Evolutionary conservation across 148 eudicot genomes (phyloP).

Genomic region (Polygonum aviculare): DNA sequence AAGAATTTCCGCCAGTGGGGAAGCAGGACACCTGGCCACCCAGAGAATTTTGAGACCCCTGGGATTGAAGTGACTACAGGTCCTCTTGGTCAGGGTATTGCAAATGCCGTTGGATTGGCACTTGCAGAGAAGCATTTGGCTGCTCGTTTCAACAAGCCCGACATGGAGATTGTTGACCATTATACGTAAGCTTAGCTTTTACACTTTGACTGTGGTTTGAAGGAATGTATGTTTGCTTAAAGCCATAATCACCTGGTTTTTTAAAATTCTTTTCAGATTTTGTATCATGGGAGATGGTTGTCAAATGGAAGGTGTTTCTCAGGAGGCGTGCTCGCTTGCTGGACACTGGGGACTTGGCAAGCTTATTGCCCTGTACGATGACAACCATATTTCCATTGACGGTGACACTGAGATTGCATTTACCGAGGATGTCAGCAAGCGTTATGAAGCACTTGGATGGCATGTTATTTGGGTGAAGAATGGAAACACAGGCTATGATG

Average conservation of each 20-base stretch:
- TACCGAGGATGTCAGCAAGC: slow-evolving; percentile 78
- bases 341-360: slow-evolving; percentile 99
- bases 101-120: slow-evolving; percentile 95
- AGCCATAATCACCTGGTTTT: slow-evolving; percentile 1
- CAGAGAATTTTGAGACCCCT: slow-evolving; percentile 96
- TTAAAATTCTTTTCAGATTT: slow-evolving; percentile 34
- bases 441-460: slow-evolving; percentile 98
- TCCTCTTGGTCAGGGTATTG: slow-evolving; percentile 99
- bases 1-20: slow-evolving; percentile 91
- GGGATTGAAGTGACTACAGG: slow-evolving; percentile 98
- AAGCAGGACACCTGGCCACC: slow-evolving; percentile 94
- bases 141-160: slow-evolving; percentile 96
- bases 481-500: slow-evolving; percentile 92
- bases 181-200: slow-evolving; percentile 57
- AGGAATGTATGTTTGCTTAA: slow-evolving; percentile 1
- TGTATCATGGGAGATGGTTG: slow-evolving; percentile 85
- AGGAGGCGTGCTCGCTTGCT: slow-evolving; percentile 96
- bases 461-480: slow-evolving; percentile 98
- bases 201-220: background rate
- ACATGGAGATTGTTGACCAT: slow-evolving; percentile 81
- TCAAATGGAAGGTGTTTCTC: slow-evolving; percentile 95
- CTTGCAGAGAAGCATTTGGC: slow-evolving; percentile 98
- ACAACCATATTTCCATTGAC: slow-evolving; percentile 96
- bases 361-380: slow-evolving; percentile 95
- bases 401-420: slow-evolving; percentile 97